phyloP scores from a whole-genome alignment of 139 green algal genomes.

The Coelastrella sp. region DNA sequence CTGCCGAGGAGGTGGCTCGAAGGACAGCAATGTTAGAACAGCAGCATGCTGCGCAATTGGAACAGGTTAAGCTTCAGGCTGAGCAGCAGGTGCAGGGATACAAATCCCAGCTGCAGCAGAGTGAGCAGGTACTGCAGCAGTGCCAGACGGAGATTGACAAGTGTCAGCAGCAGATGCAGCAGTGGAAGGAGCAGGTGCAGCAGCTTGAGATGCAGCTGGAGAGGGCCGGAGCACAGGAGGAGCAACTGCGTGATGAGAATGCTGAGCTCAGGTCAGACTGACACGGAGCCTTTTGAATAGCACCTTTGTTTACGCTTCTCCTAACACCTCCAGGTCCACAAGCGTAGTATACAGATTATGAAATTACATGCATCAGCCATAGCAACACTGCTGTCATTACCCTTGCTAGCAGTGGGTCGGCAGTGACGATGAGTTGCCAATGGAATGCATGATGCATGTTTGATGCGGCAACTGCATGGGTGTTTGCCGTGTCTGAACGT shows the following conservation, averaged over 20 bases:
- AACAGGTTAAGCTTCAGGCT: neutral
- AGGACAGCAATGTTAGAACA: neutral
- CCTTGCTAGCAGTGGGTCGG: too few species aligned
- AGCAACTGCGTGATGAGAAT: neutral
- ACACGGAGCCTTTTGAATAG: neutral
- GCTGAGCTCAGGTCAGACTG: neutral
- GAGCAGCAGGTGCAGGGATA: neutral
- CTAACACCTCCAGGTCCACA: too few species aligned
- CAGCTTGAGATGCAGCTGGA: neutral
- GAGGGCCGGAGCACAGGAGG: neutral
- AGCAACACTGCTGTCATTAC: too few species aligned
- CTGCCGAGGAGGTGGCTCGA: neutral
- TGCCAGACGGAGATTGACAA: neutral
- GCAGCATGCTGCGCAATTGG: neutral
- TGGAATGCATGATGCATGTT: too few species aligned
- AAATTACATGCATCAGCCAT: too few species aligned
- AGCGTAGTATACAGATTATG: too few species aligned
- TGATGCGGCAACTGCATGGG: neutral
- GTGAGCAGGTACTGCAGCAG: constrained; percentile 6
- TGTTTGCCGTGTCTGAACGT: neutral
- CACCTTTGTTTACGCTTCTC: neutral
- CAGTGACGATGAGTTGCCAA: too few species aligned
- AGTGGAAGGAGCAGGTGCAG: neutral
- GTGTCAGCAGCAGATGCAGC: constrained; percentile 15
- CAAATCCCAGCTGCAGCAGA: constrained; percentile 17